Percentiles rank a stretch among this genome's conserved stretches.
Conservation (phyloP, 495 filamentous ascomycete species). For the Margaritispora aquatica region DNA sequence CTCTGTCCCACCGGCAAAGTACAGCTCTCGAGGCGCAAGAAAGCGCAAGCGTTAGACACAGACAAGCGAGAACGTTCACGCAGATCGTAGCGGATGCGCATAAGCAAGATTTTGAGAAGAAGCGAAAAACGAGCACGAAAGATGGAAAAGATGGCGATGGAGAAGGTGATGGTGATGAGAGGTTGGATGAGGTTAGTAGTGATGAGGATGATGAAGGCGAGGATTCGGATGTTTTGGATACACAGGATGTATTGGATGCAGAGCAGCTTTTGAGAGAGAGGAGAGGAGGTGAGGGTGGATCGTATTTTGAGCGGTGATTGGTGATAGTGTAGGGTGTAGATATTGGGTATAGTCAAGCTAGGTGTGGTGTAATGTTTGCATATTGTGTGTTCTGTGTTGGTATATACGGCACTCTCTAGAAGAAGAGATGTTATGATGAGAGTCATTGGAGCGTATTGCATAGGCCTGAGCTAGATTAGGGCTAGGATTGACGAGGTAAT, state of each 20-base stretch:
- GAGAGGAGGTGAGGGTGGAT: not conserved
- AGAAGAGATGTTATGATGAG: no score
- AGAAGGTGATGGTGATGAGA: conserved; percentile 1
- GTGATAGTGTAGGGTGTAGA: not conserved
- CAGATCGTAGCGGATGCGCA: conserved; percentile 66
- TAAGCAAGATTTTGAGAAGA: conserved; percentile 81
- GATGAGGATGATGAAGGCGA: conserved; percentile 8
- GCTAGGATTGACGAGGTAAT: no score
- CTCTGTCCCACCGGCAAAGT: not conserved
- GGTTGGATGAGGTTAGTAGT: conserved; percentile 4
- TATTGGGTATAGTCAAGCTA: not conserved
- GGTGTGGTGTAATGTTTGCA: no score
- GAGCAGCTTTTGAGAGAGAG: conserved; percentile 20
- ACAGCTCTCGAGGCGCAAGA: conserved; percentile 6
- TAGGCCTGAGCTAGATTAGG: no score
- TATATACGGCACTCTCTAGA: no score
- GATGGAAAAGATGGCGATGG: conserved; percentile 5
- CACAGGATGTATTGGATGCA: conserved; percentile 16
- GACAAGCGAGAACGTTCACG: conserved; percentile 34
- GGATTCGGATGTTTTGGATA: conserved; percentile 3
- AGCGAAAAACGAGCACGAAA: conserved; percentile 39
- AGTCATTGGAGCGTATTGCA: no score
- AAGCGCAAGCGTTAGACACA: conserved; percentile 13
- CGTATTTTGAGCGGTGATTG: not conserved
- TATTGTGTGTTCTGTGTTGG: not conserved